These are phyloP conservation scores for Apophysomyces elegans DNA, from an alignment of 371 early-diverging fungal genomes.

Conservation along the genomic window DNA sequence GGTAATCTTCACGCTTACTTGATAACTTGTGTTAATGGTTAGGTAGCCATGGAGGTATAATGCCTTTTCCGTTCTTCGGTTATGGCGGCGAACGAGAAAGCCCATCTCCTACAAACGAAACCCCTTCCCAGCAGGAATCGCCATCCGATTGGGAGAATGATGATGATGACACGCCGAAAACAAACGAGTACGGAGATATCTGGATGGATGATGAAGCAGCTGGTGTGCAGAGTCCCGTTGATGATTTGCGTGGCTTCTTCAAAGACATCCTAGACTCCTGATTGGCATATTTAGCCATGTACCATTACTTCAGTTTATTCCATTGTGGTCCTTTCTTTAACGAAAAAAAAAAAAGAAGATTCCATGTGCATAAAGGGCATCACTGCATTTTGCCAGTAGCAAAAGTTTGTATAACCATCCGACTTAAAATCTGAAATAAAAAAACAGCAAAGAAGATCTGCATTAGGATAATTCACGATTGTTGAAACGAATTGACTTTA, in stretches of 20 bases:
- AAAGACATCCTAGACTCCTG: constrained; percentile 5
- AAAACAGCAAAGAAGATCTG: too few relatives aligned
- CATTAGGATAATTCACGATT: too few relatives aligned
- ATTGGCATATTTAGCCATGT: neutral
- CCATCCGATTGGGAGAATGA: neutral
- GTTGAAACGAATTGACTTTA: neutral
- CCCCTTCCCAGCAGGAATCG: constrained; percentile 15
- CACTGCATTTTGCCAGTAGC: too few relatives aligned
- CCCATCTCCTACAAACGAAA: constrained; percentile 8
- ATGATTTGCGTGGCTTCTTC: constrained; percentile 35
- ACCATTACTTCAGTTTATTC: too few relatives aligned
- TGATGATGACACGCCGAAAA: constrained; percentile 9
- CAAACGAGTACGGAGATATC: constrained; percentile 39
- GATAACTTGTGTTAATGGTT: too few relatives aligned
- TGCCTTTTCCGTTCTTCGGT: constrained; percentile 55
- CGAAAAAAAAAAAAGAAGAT: too few relatives aligned
- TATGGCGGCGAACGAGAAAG: constrained; percentile 32
- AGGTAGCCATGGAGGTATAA: constrained; percentile 37
- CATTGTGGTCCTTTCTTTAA: too few relatives aligned
- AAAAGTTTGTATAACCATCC: too few relatives aligned
- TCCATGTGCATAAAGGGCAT: too few relatives aligned
- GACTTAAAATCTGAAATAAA: too few relatives aligned
- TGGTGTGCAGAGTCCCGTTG: constrained; percentile 41
- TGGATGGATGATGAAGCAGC: constrained; percentile 51
- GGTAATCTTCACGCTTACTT: constrained; percentile 29